Evolutionary conservation across 345 rosid species (phyloP), one percentile per base, ranked within the genome.

Genomic region (Cardamine occulta): DNA sequence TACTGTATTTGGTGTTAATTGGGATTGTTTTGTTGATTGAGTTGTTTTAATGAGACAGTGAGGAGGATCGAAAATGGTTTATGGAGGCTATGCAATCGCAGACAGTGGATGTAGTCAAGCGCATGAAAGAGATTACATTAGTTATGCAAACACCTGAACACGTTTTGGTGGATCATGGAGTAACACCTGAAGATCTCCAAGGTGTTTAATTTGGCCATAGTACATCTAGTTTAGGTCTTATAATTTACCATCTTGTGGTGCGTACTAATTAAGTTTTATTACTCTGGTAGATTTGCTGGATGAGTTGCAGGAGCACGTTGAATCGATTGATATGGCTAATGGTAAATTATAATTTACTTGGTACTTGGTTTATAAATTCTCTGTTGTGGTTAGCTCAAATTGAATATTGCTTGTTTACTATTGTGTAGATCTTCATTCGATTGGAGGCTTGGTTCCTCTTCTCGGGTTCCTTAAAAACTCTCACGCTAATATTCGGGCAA

Each of bases 41-140:
- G 21, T 63, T 53, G 19, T 9, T 55, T 54, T 56, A 52, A 10
- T 70, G 82, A 58, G 17, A 52, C 70, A 95, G 97, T 7, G 99
- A 95, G 84, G 99, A 95, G 80, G 98, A 95, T 82, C 70, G 93
- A 55, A 93, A 37, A 82, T 95, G 98, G 99, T 95, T 95, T 73
- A 86, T 85, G 97, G 99, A 95, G 81, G 98, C 99, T 24, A 90
- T 95, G 98, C 99, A 95, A 73, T 63, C 96, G 13, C 96, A 89
- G 75, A 88, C 74, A 9, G 70, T 93, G 49, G 98, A 95, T 74
- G 96, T 93, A 68, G 75, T 89, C 66, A 81, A 83, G 85, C 91
- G 99, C n/a, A 92, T 95, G 98, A 95, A 95, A 65, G 98, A 91
- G 90, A 89, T 94, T 40, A 87, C 91, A 49, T 67, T 87, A 8